Evolutionary conservation across 2,329 filamentous ascomycete genomes (phyloP).

Genomic region (Aspergillus fischeri): DNA sequence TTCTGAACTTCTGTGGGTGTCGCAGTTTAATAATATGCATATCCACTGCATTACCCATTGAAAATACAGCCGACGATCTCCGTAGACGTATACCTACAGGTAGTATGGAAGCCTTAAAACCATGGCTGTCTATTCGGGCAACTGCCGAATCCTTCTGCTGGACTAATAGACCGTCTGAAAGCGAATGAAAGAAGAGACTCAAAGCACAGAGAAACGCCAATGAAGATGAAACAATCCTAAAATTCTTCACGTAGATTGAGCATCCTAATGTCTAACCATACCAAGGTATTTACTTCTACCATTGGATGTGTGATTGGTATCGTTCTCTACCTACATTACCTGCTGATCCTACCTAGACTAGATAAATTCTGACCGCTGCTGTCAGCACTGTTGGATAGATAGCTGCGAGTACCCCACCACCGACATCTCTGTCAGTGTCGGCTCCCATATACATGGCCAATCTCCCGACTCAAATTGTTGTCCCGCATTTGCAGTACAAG

Average conservation of each 20-base stretch:
- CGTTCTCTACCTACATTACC: background rate
- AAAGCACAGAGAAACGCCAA: background rate
- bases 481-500: background rate
- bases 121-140: no score
- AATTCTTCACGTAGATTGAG: background rate
- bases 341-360: background rate
- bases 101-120: no score
- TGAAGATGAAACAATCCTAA: background rate
- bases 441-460: background rate
- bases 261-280: background rate
- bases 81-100: no score
- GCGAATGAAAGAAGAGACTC: background rate
- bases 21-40: no score
- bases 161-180: background rate
- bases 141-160: no score
- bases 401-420: background rate
- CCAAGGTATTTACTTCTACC: background rate
- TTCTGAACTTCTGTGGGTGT: no score
- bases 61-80: no score
- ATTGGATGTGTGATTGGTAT: background rate
- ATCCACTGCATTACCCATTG: no score
- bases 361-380: background rate
- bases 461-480: background rate
- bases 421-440: background rate
- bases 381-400: background rate